Percentiles rank a stretch among this genome's conserved stretches.
phyloP scores from a whole-genome alignment of 2,329 filamentous ascomycete genomes.

The Curvularia verruculosa region DNA sequence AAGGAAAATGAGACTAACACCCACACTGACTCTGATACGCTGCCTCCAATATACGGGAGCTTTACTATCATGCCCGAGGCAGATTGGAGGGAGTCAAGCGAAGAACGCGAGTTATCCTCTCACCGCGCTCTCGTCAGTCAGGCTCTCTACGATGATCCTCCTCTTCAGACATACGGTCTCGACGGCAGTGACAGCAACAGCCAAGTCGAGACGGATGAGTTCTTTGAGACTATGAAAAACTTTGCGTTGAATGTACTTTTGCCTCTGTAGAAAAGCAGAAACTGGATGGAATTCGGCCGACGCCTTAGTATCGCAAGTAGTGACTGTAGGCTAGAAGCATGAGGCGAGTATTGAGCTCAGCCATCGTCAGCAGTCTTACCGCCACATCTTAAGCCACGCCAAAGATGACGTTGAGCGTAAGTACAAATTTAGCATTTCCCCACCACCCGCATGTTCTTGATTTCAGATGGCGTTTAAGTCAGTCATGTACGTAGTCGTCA shows the following conservation, averaged over 20 bases:
- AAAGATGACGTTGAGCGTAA: not conserved
- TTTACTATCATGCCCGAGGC: conserved; percentile 25
- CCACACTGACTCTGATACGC: conserved; percentile 5
- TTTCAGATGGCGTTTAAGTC: no score
- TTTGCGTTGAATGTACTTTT: conserved; percentile 14
- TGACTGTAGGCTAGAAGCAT: not conserved
- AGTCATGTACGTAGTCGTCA: no score
- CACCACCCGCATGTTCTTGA: no score
- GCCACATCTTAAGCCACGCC: no score
- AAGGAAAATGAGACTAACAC: conserved; percentile 27
- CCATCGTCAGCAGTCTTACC: not conserved
- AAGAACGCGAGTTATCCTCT: conserved; percentile 2
- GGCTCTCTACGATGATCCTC: conserved; percentile 14
- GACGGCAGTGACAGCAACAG: conserved; percentile 3
- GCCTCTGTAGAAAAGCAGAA: conserved; percentile 2
- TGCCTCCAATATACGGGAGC: conserved; percentile 6
- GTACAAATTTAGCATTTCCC: no score
- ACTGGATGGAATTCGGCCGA: not conserved
- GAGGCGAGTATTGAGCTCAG: not conserved
- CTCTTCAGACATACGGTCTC: conserved; percentile 22
- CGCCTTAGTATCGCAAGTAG: not conserved
- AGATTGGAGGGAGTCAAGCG: conserved; percentile 17
- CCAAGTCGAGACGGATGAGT: no score
- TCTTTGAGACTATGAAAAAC: conserved; percentile 12
- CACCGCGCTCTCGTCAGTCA: conserved; percentile 11